phyloP scores from a whole-genome alignment of 1,139 yeast genomes.

The Arxiozyma slooffiae region DNA sequence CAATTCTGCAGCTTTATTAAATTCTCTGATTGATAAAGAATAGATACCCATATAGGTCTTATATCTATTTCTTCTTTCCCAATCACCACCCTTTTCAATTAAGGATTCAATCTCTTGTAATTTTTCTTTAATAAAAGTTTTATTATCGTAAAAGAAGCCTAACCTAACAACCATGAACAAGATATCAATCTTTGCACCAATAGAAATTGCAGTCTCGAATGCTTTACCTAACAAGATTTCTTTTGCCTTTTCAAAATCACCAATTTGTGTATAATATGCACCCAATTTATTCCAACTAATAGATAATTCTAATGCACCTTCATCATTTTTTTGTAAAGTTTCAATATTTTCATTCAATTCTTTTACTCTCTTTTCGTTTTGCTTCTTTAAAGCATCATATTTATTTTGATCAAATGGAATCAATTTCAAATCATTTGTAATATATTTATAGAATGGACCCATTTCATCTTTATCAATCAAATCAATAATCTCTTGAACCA shows the following conservation, averaged over 20 bases:
- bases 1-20: slow-evolving; percentile 70
- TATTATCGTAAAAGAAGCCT: slow-evolving; percentile 81
- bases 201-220: slow-evolving; percentile 67
- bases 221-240: slow-evolving; percentile 61
- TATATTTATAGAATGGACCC: slow-evolving; percentile 77
- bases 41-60: slow-evolving; percentile 87
- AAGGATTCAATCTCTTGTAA: slow-evolving; percentile 63
- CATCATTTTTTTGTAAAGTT: slow-evolving; percentile 78
- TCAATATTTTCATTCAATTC: slow-evolving; percentile 54
- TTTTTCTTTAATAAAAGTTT: slow-evolving; percentile 56
- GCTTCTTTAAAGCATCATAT: slow-evolving; percentile 42
- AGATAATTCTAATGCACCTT: slow-evolving; percentile 76
- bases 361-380: slow-evolving; percentile 47
- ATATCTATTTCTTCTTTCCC: slow-evolving; percentile 95
- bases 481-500: slow-evolving; percentile 46
- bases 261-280: slow-evolving; percentile 76
- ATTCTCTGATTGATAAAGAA: slow-evolving; percentile 74
- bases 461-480: slow-evolving; percentile 52
- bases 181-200: slow-evolving; percentile 86
- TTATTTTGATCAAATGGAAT: slow-evolving; percentile 47
- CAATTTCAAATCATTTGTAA: slow-evolving; percentile 33
- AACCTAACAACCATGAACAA: slow-evolving; percentile 71
- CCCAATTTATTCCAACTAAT: slow-evolving; percentile 74
- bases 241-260: slow-evolving; percentile 70
- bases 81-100: slow-evolving; percentile 95